Evolutionary conservation across 257 asterid genomes (phyloP), one percentile per base, ranked within the genome.

Genomic region (Henckelia pumila): DNA sequence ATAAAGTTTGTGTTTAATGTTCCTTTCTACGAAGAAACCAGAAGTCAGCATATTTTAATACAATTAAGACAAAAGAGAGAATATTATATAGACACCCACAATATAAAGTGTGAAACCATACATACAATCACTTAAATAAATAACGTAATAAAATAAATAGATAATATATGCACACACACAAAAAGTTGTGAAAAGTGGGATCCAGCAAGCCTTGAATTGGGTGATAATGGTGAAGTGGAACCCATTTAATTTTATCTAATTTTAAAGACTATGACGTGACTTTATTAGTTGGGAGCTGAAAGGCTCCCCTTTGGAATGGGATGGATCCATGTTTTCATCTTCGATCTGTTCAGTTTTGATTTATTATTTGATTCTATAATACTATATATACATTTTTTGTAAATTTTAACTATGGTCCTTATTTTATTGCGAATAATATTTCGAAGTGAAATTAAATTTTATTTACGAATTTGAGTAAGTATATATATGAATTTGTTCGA

Each of bases 281-380:
- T 84, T 81, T 76, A 71, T 82, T 81, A 79, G 89, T 83, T 86
- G 88, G 86, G 74, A 68, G 59, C 66, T 68, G 67, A 62, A 70
- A 56, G 68, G 44, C 67, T 79, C 81, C 81, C 80, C 81, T 71
- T 68, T 77, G 85, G 78, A 71, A 75, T 74, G 32, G 82, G 88
- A 82, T 75, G 80, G 81, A 78, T 84, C 84, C 91, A 82, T 80
- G 86, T 85, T 78, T 82, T 81, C 75, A 59, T 66, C 76, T 71
- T 71, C 67, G 69, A 53, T 64, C 67, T 60, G 57, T 65, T 44
- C 57, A 47, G 29, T 22, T 52, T 37, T 61, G 47, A 23, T n/a
- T n/a, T n/a, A 30, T 52, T 56, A 16, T 67, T 61, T 13, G 49
- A 37, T 37, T 37, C 17, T 37, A 35, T 10, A 35, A 35, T 35